Percentiles rank a stretch among this genome's conserved stretches.
phyloP scores from a whole-genome alignment of 306 rosid genomes.

The Betula pendula region DNA sequence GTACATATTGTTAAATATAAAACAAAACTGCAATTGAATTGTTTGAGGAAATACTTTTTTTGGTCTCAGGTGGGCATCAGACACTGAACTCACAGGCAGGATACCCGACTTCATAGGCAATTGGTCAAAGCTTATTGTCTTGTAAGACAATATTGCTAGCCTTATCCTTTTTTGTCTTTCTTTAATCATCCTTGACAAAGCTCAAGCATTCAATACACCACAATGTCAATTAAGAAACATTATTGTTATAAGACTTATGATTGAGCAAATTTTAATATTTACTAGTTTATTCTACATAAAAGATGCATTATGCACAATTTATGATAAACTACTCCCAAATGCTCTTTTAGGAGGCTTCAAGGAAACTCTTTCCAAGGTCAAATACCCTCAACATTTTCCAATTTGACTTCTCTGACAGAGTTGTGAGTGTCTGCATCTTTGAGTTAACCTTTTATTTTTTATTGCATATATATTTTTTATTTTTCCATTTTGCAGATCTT shows the following conservation, averaged over 20 bases:
- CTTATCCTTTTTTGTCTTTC: not conserved
- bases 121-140: conserved; percentile 52
- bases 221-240: not conserved
- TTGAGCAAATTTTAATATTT: not conserved
- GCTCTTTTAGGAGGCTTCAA: conserved; percentile 62
- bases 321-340: conserved; percentile 4
- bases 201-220: not conserved
- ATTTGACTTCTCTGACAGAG: conserved; percentile 60
- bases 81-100: conserved; percentile 53
- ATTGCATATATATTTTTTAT: not conserved
- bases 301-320: conserved; percentile 9
- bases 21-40: not conserved
- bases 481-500: conserved; percentile 2
- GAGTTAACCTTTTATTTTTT: not conserved
- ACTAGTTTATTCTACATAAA: not conserved
- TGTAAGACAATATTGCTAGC: conserved; percentile 51
- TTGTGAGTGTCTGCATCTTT: conserved; percentile 53
- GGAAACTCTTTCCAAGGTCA: conserved; percentile 79
- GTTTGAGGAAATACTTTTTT: conserved; percentile 1
- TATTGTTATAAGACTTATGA: not conserved
- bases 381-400: conserved; percentile 65
- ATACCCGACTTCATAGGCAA: conserved; percentile 79
- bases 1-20: not conserved
- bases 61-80: conserved; percentile 73
- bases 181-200: not conserved